phyloP scores from a whole-genome alignment of 768 basidiomycete species.

The Suillus weaverae region DNA sequence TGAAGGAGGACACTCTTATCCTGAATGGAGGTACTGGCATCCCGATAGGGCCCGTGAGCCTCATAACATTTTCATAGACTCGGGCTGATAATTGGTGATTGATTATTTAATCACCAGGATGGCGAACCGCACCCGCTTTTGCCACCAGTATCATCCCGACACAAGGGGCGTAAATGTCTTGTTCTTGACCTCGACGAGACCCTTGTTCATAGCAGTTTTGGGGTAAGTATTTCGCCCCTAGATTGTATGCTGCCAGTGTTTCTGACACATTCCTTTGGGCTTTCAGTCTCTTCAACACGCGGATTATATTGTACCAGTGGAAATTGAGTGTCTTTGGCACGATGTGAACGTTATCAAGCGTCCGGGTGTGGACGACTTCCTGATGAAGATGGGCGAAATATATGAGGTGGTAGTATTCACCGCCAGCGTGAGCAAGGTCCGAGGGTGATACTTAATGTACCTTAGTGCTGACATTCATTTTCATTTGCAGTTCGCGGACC shows the following conservation, averaged over 20 bases:
- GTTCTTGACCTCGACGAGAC: constrained; percentile 96
- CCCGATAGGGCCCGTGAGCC: constrained; percentile 78
- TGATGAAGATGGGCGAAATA: constrained; percentile 93
- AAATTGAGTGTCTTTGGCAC: constrained; percentile 93
- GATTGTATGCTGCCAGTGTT: constrained; percentile 1
- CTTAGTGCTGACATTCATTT: background rate
- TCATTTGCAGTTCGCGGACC: constrained; percentile 82
- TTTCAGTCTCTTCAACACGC: constrained; percentile 78
- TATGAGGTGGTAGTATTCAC: constrained; percentile 96
- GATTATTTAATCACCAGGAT: constrained; percentile 48
- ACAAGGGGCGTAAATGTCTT: constrained; percentile 83
- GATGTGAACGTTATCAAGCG: constrained; percentile 96
- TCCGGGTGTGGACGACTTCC: constrained; percentile 94
- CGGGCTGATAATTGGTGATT: background rate
- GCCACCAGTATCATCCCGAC: constrained; percentile 69
- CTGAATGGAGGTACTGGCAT: constrained; percentile 86
- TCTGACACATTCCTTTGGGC: constrained; percentile 7
- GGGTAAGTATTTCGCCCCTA: constrained; percentile 51
- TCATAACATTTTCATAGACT: background rate
- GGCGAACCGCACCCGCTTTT: constrained; percentile 80
- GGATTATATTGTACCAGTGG: constrained; percentile 94
- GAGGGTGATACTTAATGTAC: constrained; percentile 19
- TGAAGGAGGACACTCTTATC: constrained; percentile 70
- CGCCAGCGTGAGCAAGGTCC: constrained; percentile 88
- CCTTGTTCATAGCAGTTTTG: constrained; percentile 90